These are phyloP conservation scores for Quillaja saponaria DNA, from an alignment of 306 rosid genomes.

Conservation along the genomic window DNA sequence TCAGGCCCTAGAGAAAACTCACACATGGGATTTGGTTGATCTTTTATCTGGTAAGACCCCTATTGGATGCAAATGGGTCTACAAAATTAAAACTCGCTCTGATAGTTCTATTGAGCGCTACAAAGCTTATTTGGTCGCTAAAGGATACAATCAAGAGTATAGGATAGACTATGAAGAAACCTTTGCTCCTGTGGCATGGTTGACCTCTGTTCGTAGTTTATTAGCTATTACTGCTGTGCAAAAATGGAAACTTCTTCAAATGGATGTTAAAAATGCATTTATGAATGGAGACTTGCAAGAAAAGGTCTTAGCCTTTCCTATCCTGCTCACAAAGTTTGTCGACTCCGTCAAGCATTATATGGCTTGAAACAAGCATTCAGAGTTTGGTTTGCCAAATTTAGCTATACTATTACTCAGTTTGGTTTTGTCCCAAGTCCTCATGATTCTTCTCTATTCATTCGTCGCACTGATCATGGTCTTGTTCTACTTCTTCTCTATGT, in stretches of 20 bases:
- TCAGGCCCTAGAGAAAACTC: background rate
- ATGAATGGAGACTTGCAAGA: background rate
- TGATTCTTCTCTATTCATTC: background rate
- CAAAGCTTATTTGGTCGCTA: background rate
- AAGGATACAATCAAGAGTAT: background rate
- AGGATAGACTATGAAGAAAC: background rate
- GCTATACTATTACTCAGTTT: background rate
- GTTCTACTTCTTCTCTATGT: background rate
- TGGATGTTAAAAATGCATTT: slow-evolving; percentile 22
- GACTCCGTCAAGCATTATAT: background rate
- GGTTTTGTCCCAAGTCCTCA: background rate
- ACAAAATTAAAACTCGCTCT: background rate
- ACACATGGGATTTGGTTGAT: background rate
- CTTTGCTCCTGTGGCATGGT: background rate
- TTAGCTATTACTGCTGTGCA: background rate
- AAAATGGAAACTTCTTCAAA: background rate
- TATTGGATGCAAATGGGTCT: background rate
- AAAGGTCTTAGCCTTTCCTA: background rate
- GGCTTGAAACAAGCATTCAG: background rate
- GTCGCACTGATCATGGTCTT: background rate
- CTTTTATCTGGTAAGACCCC: background rate
- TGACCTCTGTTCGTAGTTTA: background rate
- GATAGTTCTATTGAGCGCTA: background rate
- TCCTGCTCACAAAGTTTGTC: background rate
- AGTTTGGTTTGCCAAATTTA: background rate